These are phyloP conservation scores for Neospora caninum DNA, from an alignment of 169 alveolate genomes.

Conservation along the genomic window DNA sequence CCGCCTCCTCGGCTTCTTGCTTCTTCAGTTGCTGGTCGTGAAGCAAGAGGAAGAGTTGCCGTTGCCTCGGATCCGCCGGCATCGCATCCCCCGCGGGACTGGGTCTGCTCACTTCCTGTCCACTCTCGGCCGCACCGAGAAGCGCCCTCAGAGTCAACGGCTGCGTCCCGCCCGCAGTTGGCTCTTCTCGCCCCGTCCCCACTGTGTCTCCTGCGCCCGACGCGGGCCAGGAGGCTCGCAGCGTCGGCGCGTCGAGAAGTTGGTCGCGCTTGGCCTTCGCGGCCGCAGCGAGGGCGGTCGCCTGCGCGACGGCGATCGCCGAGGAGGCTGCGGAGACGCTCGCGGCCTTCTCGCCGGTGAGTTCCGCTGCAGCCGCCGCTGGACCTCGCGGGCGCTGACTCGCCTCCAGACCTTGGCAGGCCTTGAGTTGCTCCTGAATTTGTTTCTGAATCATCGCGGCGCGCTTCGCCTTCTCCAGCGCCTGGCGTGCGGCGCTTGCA, in stretches of 20 bases:
- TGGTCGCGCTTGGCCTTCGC: constrained; percentile 28
- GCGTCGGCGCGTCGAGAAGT: background rate
- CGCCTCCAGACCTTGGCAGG: background rate
- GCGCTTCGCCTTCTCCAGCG: constrained; percentile 52
- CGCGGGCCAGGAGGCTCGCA: background rate
- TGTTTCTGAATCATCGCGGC: constrained; percentile 59
- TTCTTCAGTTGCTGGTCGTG: background rate
- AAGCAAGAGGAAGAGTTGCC: background rate
- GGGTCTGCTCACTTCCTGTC: background rate
- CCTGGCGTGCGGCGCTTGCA: constrained; percentile 52
- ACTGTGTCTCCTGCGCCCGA: background rate
- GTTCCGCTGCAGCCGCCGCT: constrained; percentile 7
- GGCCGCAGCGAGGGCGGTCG: constrained; percentile 32
- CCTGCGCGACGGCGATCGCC: constrained; percentile 3
- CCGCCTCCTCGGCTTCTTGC: constrained; percentile 28
- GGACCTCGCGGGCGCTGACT: background rate
- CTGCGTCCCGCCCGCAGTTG: background rate
- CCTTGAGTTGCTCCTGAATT: constrained; percentile 52
- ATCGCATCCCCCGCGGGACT: background rate
- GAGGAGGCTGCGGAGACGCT: background rate
- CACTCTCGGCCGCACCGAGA: background rate
- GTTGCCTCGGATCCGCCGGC: background rate
- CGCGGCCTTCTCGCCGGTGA: background rate
- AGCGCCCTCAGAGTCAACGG: constrained; percentile 21
- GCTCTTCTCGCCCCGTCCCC: background rate